Conservation (phyloP, 257 asterid genomes). For the Dorcoceras hygrometricum region DNA sequence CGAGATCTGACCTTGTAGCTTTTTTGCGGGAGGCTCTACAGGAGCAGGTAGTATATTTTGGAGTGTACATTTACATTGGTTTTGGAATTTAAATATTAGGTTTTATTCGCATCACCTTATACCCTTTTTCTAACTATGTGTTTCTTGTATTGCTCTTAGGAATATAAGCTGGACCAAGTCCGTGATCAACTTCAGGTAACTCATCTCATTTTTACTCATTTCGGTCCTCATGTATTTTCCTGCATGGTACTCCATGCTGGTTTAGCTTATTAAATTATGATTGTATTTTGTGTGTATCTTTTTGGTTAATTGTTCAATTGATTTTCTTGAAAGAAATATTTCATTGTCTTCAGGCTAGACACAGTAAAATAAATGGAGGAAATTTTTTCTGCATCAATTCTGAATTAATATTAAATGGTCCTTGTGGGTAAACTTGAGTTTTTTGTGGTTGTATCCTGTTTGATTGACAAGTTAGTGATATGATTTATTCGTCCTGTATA, state of each 20-base stretch:
- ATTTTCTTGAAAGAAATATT: no score
- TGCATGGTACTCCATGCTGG: not conserved
- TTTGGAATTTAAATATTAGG: not conserved
- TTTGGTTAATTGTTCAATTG: not conserved
- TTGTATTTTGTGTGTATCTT: not conserved
- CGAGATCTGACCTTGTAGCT: constrained; percentile 65
- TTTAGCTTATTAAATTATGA: not conserved
- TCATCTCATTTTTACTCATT: not conserved
- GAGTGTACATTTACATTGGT: not conserved
- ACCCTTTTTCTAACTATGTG: constrained; percentile 24
- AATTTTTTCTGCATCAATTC: not conserved
- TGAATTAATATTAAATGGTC: no score
- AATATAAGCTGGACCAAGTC: constrained; percentile 72
- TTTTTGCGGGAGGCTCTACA: constrained; percentile 71
- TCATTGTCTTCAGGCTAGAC: no score
- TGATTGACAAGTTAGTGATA: not conserved
- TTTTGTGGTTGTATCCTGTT: not conserved
- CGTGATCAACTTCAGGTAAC: constrained; percentile 79
- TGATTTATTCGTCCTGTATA: not conserved
- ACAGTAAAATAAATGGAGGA: not conserved
- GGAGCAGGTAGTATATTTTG: constrained; percentile 64
- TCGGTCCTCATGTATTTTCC: not conserved
- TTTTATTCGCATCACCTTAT: constrained; percentile 4
- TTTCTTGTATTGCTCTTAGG: constrained; percentile 37
- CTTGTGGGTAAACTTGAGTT: no score